These are phyloP conservation scores for Clavispora asparagi DNA, from an alignment of 805 yeast genomes.

Conservation along the genomic window DNA sequence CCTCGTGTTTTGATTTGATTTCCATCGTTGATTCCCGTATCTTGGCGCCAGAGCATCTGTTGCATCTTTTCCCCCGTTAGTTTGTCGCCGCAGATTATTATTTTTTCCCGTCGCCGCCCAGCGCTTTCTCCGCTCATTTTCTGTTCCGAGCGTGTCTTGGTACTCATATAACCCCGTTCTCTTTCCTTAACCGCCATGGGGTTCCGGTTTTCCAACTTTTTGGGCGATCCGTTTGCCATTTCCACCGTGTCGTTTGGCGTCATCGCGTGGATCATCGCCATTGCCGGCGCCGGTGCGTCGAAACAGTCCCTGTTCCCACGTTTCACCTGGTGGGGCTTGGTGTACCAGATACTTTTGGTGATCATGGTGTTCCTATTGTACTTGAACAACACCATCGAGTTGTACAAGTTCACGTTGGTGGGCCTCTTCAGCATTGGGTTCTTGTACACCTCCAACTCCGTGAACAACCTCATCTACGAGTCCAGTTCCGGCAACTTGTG, in stretches of 20 bases:
- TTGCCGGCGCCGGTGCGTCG: conserved; percentile 71
- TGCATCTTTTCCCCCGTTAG: background rate
- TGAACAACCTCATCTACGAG: conserved; percentile 70
- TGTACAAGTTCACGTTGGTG: conserved; percentile 57
- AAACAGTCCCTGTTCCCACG: conserved; percentile 51
- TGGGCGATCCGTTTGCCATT: conserved; percentile 84
- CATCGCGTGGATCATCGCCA: conserved; percentile 82
- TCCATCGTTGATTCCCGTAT: background rate
- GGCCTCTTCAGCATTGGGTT: conserved; percentile 66
- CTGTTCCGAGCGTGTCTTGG: background rate
- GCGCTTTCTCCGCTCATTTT: background rate
- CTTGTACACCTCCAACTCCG: conserved; percentile 78
- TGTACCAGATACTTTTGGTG: conserved; percentile 64
- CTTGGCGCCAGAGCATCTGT: background rate
- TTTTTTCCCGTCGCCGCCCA: background rate
- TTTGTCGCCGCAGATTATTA: background rate
- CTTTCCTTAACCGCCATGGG: conserved; percentile 21
- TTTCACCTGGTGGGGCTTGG: conserved; percentile 96
- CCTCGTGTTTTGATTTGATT: background rate
- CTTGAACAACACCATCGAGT: conserved; percentile 58
- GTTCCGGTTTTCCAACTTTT: conserved; percentile 43
- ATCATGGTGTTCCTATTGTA: conserved; percentile 47
- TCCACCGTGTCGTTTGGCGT: conserved; percentile 69
- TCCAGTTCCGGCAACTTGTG: conserved; percentile 66
- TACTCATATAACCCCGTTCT: background rate